Base-by-base conservation (phyloP, 1,139 yeast genomes). In the Zygosaccharomyces pseudobailii region DNA sequence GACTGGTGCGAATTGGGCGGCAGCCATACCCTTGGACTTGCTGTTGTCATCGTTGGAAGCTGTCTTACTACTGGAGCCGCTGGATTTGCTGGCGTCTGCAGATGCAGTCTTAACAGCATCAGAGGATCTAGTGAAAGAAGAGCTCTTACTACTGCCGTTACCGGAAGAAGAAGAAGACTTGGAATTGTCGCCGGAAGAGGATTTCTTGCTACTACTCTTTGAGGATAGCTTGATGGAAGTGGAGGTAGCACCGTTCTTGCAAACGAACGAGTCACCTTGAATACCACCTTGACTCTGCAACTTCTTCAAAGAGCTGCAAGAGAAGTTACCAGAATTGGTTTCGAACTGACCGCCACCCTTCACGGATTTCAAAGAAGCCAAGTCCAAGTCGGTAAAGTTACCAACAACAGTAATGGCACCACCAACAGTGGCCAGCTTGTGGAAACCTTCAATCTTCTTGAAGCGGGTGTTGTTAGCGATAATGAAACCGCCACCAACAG, bases 301-400 rank as follows among this genome's bases (percentile, higher is more conserved):
- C 52, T 70, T 67, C 71, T 84, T 79, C 78, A 88, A 88, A 51
- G 79, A 75, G 56, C 76, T 70, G 80, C 97, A 92, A 73, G 87
- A 79, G 72, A 88, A 82, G 63, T 83, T 82, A 68, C 86, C 85
- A 56, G 80, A 74, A 51, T 71, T 66, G 51, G 96, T 79, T 68
- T 84, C 84, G 67, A 92, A 76, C 65, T 74, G 73, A 73, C 90
- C 94, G 70, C 96, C 96, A 79, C 98, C 98, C 69, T 80, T 79
- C 65, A 92, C 95, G 63, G 84, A 79, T 61, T 71, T 74, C 69
- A 92, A 80, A 37, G 79, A 65, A 58, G 82, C 80, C 69, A 92
- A 78, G 55, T 87, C 73, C 68, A 95, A 92, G 65, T 83, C 78
- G 68, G 81, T 75, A 72, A 90, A 88, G 69, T 79, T 72, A 76